Conservation (phyloP, 2,329 filamentous ascomycete species). For the Fusarium siculi region DNA sequence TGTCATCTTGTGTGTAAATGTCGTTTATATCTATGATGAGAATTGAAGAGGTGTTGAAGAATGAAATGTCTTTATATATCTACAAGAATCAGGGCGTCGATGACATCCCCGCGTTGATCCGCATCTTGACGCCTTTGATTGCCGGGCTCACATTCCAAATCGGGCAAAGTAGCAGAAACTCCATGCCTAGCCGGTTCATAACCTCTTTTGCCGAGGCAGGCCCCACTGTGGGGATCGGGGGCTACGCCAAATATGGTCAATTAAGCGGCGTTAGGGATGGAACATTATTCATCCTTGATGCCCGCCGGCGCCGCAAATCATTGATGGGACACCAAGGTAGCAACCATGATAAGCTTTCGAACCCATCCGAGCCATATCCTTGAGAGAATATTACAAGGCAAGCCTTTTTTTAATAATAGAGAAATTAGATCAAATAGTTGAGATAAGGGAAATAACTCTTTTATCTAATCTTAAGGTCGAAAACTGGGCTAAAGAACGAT, state of each 20-base stretch:
- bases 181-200: background rate
- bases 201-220: background rate
- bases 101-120: constrained; percentile 7
- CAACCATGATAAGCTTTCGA: fast-evolving
- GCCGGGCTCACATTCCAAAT: background rate
- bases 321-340: fast-evolving
- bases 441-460: fast-evolving
- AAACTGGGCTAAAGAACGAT: fast-evolving
- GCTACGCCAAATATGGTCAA: background rate
- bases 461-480: fast-evolving
- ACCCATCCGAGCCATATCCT: too few species aligned
- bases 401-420: fast-evolving
- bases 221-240: background rate
- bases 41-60: fast-evolving
- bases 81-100: background rate
- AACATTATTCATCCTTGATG: background rate
- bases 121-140: background rate
- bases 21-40: background rate
- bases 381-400: fast-evolving
- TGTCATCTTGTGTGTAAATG: background rate
- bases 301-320: background rate
- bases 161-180: background rate
- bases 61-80: background rate
- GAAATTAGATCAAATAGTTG: fast-evolving
- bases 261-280: background rate